Base-by-base conservation (phyloP, 164 flowering plant genomes). In the Stephania yunnanensis region DNA sequence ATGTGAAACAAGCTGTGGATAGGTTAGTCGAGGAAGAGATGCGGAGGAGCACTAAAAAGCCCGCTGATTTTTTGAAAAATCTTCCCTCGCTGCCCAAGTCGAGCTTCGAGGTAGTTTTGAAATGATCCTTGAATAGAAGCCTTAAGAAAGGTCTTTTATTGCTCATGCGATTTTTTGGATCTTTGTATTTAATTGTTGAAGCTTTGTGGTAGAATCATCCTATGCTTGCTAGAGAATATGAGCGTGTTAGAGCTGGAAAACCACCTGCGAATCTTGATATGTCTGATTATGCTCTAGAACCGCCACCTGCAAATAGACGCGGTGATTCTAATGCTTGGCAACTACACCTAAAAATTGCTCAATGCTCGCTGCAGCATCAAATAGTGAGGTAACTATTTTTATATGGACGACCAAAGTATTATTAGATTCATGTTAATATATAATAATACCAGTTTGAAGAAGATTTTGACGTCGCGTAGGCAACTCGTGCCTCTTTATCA, bases 211-310 rank as follows among this genome's bases (percentile, higher is more conserved):
- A 93, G 99, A 82, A 90, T 76, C 88, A 94, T 77, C 98, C 99
- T 20, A 90, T 95, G 96, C 90, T 95, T 77, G 96, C 93, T 20
- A 85, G 89, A 81, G 99, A 95, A 81, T 92, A 93, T 82, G 99
- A 95, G 74, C 90, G 99, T 50, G 97, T 95, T 52, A 83, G 92
- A 76, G 91, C 94, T 55, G 95, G 92, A 68, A 95, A 84, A 83
- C 98, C 99, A 67, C 97, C 97, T 7, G 85, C 79, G 29, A 82
- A 83, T 10, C 77, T 95, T 74, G 99, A 93, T 70, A 84, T 85
- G 69, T 84, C 95, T 17, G 83, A 97, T 65, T 92, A 93, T 79
- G 84, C 83, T 30, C 82, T 93, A 67, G 98, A 95, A 67, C 78
- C 82, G 29, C 98, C 95, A 15, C 83, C 92, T 7, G 73, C 68